These are phyloP conservation scores for Syzygium grande DNA, from an alignment of 345 rosid genomes.

Conservation along the genomic window DNA sequence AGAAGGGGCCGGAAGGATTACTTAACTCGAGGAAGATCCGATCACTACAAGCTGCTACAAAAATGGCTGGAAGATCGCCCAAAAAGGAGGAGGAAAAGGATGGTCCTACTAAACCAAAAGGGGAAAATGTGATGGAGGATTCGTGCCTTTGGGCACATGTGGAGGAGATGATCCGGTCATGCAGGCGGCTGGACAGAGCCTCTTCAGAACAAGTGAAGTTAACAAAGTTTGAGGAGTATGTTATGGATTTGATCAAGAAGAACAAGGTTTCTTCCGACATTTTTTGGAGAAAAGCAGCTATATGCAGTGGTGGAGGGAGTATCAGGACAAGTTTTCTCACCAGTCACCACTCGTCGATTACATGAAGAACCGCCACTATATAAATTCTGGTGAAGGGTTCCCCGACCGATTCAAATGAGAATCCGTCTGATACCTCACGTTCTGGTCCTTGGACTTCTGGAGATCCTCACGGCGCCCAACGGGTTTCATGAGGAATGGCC, in stretches of 20 bases:
- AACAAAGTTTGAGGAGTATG: too few relatives aligned
- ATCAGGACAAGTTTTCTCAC: slow-evolving; percentile 18
- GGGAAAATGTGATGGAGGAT: slow-evolving; percentile 30
- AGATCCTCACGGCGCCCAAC: not conserved
- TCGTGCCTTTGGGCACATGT: slow-evolving; percentile 81
- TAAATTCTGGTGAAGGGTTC: not conserved
- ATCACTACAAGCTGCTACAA: slow-evolving; percentile 37
- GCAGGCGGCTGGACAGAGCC: not conserved
- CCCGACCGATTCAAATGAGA: too few relatives aligned
- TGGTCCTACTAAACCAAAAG: not conserved
- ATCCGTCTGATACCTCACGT: too few relatives aligned
- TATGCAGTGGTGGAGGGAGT: too few relatives aligned
- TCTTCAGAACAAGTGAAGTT: too few relatives aligned
- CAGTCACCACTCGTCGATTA: slow-evolving; percentile 17
- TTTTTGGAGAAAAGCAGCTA: too few relatives aligned
- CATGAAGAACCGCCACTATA: slow-evolving; percentile 25
- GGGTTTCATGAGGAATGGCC: not conserved
- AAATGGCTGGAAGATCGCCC: slow-evolving; percentile 23
- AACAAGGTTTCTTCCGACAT: too few relatives aligned
- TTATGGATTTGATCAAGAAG: too few relatives aligned
- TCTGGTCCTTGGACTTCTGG: not conserved
- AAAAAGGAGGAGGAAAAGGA: not conserved
- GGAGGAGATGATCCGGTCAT: slow-evolving; percentile 43
- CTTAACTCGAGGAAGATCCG: slow-evolving; percentile 21
- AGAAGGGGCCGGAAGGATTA: not conserved